Base-by-base conservation (phyloP, 352 stramenopile genomes). In the Globisporangium ultimum region DNA sequence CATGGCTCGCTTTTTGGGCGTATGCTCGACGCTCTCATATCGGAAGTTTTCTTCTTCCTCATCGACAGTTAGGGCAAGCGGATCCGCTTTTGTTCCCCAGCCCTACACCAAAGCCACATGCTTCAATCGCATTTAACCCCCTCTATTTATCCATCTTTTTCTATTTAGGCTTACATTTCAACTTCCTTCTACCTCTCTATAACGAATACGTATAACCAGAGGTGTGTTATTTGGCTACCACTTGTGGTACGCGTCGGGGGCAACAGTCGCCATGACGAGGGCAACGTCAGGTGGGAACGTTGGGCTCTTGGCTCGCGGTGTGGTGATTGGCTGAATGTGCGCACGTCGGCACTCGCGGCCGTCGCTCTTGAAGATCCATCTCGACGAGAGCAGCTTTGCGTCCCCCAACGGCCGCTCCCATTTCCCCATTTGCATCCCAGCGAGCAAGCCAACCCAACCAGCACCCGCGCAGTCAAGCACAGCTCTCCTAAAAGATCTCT, bases 281-380 rank as follows among this genome's bases (percentile, higher is more conserved):
- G 52, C 52, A 58, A 58, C 52, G 52, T 58, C 52, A 58, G 52
- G 52, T 21, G 40, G 12, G 52, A 58, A 58, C 47, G 52, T 49
- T 50, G 40, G 52, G 48, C 2, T 12, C 22, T 12, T 7, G 15
- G 8, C 15, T 50, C 53, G n/a, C 45, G 54, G 32, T 60, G 54
- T 45, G 36, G 32, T 60, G 54, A 60, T 60, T 60, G 54, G 54
- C 54, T 53, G 54, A 60, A 60, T 60, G 54, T 60, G 54, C 3
- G 51, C 51, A 57, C 51, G 51, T 57, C 38, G 51, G 28, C 51
- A 18, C 51, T 56, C 15, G 28, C 53, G 42, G 34, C 46, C 40
- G 40, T 45, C 40, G 40, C 40, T 49, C 41, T 60, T 41, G 46
- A 60, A 53, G 54, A 60, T 53, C 47, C 24, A 53, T 18, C 28